Conservation (phyloP, 2,329 filamentous ascomycete species). For the Fusarium succisae region DNA sequence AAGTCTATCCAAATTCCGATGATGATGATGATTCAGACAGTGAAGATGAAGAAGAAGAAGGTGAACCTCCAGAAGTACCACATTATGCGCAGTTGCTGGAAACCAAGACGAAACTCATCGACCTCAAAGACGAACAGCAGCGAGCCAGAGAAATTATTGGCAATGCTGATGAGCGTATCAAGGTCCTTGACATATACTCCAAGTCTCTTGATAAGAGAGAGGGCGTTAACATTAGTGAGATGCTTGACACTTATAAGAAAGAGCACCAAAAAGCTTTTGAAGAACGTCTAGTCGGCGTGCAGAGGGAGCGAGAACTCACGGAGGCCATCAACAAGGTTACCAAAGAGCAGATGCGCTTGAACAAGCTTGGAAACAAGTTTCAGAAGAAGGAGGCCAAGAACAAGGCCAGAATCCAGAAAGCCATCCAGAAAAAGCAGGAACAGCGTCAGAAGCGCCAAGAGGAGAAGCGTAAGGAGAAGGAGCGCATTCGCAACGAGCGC, state of each 20-base stretch:
- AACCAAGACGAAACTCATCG: slow-evolving; percentile 45
- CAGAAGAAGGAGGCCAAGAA: slow-evolving; percentile 43
- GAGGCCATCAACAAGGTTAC: slow-evolving; percentile 45
- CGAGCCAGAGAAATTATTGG: slow-evolving; percentile 33
- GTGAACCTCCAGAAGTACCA: slow-evolving; percentile 37
- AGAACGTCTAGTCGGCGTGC: slow-evolving; percentile 50
- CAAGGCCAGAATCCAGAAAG: slow-evolving; percentile 48
- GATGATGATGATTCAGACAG: slow-evolving; percentile 45
- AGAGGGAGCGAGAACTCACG: slow-evolving; percentile 46
- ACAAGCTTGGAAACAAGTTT: slow-evolving; percentile 41
- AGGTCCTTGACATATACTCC: slow-evolving; percentile 54
- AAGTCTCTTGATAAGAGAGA: slow-evolving; percentile 49
- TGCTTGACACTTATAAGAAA: slow-evolving; percentile 53
- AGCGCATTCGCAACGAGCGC: slow-evolving; percentile 54
- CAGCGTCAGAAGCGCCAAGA: slow-evolving; percentile 49
- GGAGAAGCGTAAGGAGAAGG: slow-evolving; percentile 54
- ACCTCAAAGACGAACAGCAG: slow-evolving; percentile 39
- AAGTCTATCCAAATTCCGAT: slow-evolving; percentile 61
- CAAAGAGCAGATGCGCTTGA: slow-evolving; percentile 48
- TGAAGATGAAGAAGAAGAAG: slow-evolving; percentile 38
- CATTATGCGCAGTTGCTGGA: slow-evolving; percentile 31
- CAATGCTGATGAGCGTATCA: slow-evolving; percentile 48
- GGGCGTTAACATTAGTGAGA: slow-evolving; percentile 47
- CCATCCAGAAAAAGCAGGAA: slow-evolving; percentile 48
- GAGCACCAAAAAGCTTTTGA: slow-evolving; percentile 55